Base-by-base conservation (phyloP, 1,284 basidiomycete species). In the Taiwanofungus camphoratus region DNA sequence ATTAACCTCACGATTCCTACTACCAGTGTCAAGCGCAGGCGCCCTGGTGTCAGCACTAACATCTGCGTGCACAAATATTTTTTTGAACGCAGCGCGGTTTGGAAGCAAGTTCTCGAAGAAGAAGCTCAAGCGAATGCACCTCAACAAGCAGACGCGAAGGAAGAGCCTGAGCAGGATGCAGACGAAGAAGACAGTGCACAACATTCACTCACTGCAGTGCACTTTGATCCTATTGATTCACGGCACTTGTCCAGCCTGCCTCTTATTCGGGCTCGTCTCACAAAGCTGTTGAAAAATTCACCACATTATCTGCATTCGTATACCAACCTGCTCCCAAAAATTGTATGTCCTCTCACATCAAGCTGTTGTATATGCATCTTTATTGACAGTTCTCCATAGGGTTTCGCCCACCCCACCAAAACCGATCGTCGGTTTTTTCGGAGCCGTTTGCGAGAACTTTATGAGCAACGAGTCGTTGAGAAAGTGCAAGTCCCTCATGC, bases 41-140 rank as follows among this genome's bases (percentile, higher is more conserved):
- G 78, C 38, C 82, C 81, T 7, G 87, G 87, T n/a, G 71, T 86
- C 18, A 85, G 85, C 22, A 76, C 78, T 24, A 77, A 90, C 58
- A 77, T 83, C 46, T 79, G 76, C 54, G 78, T 90, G 39, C 87
- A 87, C 63, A 84, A 76, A 55, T 79, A 87, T 55, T 88, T 89
- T 57, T 86, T 79, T 54, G 81, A 87, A 40, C 71, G 76, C 27
- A 85, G 76, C 56, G 65, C 76, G 1, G 68, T 74, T 15, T 89
- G 87, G 87, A 74, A 79, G 56, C 74, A 72, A 38, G 81, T 89
- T 45, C 73, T 77, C 11, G 73, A 78, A 22, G 85, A 87, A 62
- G 84, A 84, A 59, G 65, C 61, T 33, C 59, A 66, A 66, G 43
- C 68, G 62, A 45, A 65, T 16, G 42, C 40, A 19, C 19, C 26